Base-by-base conservation (phyloP, 768 basidiomycete species). In the Mycena leptocephala region DNA sequence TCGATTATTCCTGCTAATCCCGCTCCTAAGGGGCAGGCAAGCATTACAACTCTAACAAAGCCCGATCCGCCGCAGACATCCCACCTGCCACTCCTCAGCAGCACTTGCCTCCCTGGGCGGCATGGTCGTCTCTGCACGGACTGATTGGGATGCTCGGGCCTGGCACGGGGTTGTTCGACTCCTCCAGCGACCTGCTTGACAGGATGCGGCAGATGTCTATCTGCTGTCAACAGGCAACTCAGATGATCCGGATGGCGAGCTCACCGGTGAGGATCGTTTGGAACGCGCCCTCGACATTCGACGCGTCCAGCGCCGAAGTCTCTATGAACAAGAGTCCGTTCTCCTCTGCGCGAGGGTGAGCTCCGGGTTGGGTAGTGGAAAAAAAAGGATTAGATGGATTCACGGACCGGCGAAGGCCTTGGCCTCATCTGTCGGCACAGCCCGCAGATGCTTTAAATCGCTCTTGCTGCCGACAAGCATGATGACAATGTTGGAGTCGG, bases 261-360 rank as follows among this genome's bases (percentile, higher is more conserved):
- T 64, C 61, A 96, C 97, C 97, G 58, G 95, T 93, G 76, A 99
- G 90, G 83, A 99, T 99, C 72, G 93, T 97, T 85, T 99, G 97
- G 93, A 99, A 99, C 62, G 98, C 98, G 72, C 91, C 87, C 87
- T 99, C 98, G 86, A 99, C 97, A 87, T 99, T 98, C 64, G 96
- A 97, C 80, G 98, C 96, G 93, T 99, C 98, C 91, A 99, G 93
- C 87, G 98, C 98, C 82, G 98, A 99, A 75, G 98, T 99, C 90
- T 99, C 98, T 79, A 99, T 98, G 90, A 98, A 98, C 70, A 95
- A 95, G 80, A 99, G 86, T n/a, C 93, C 93, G 82, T 97, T 97
- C 87, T 98, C 96, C 80, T 95, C 96, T 96, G 81, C 33, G 67
- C 53, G 53, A 55, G 24, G 32, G 26, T 26, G n/a, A 37, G 32